Percentiles rank a stretch among this genome's conserved stretches.
These are phyloP conservation scores for Calcarisporium arbuscula DNA, from an alignment of 2,329 filamentous ascomycete species.

Conservation along the genomic window DNA sequence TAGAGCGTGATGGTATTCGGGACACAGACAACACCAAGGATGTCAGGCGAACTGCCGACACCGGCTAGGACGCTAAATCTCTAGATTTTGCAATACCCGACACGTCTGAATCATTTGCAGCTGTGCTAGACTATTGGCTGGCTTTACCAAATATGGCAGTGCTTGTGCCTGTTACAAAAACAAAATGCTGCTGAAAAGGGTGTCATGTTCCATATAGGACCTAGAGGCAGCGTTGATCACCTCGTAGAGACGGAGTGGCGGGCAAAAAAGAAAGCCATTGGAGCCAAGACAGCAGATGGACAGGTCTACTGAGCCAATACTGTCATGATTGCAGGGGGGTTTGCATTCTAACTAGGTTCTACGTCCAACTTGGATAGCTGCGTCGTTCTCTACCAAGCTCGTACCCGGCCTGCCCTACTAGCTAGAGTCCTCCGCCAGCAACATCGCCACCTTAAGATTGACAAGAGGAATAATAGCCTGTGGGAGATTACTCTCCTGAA, in stretches of 20 bases:
- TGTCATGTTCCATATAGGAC: slow-evolving; percentile 19
- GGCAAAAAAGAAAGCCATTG: slow-evolving; percentile 2
- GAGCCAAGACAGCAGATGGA: slow-evolving; percentile 11
- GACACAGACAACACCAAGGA: slow-evolving; percentile 13
- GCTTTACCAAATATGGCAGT: slow-evolving; percentile 15
- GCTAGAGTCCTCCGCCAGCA: slow-evolving; percentile 22
- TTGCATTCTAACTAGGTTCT: too few relatives aligned
- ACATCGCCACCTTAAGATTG: slow-evolving; percentile 22
- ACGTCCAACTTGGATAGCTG: slow-evolving; percentile 17
- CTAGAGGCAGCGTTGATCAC: slow-evolving; percentile 16
- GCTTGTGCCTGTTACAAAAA: slow-evolving; percentile 15
- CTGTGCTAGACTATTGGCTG: slow-evolving; percentile 17
- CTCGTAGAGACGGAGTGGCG: slow-evolving; percentile 9
- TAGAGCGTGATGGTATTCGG: slow-evolving; percentile 17
- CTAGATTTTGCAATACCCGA: slow-evolving; percentile 17
- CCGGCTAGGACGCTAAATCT: slow-evolving; percentile 16
- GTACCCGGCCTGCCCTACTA: slow-evolving; percentile 21
- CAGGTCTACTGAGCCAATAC: slow-evolving; percentile 12
- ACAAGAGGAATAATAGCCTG: slow-evolving; percentile 13
- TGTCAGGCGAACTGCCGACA: slow-evolving; percentile 10
- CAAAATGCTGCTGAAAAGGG: slow-evolving; percentile 16
- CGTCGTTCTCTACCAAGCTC: slow-evolving; percentile 24
- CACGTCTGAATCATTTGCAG: slow-evolving; percentile 12
- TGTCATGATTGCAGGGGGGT: slow-evolving; percentile 20
- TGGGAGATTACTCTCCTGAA: slow-evolving; percentile 26